phyloP scores from a whole-genome alignment of 352 stramenopile species.

The Phytophthora syringae region DNA sequence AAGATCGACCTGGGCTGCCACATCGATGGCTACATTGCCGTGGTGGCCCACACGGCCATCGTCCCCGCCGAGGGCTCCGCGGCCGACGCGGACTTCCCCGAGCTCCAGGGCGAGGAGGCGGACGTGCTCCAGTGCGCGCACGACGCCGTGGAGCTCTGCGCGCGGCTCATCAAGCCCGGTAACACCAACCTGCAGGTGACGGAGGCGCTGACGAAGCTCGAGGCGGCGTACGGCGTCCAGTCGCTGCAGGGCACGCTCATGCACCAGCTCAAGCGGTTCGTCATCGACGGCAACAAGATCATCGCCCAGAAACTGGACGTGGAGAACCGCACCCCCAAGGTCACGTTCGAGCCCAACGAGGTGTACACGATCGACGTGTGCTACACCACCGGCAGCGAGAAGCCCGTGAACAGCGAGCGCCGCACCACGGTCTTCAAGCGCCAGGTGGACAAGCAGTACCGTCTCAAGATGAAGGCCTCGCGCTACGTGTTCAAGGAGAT shows the following conservation, averaged over 20 bases:
- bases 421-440: conserved; percentile 99
- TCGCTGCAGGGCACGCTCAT: conserved; percentile 97
- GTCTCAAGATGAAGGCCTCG: conserved; percentile 95
- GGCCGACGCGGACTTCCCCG: conserved; percentile 58
- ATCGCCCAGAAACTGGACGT: conserved; percentile 93
- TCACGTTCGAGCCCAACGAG: conserved; percentile 97
- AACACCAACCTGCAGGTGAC: conserved; percentile 97
- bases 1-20: conserved; percentile 99
- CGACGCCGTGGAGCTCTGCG: conserved; percentile 97
- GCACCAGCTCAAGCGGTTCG: conserved; percentile 99
- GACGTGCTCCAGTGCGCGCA: conserved; percentile 98
- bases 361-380: conserved; percentile 99
- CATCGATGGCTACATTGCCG: conserved; percentile 99
- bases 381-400: conserved; percentile 98
- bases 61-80: conserved; percentile 87
- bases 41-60: conserved; percentile 97
- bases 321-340: conserved; percentile 86
- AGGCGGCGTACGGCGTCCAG: conserved; percentile 96
- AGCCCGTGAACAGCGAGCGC: conserved; percentile 89
- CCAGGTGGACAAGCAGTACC: conserved; percentile 98
- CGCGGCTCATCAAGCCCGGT: conserved; percentile 96
- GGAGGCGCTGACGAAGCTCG: conserved; percentile 94
- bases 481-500: conserved; percentile 98
- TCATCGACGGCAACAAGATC: conserved; percentile 99
- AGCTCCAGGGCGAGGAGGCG: conserved; percentile 77